Evolutionary conservation across 2,329 filamentous ascomycete species (phyloP).

Genomic region (Neonectria punicea): DNA sequence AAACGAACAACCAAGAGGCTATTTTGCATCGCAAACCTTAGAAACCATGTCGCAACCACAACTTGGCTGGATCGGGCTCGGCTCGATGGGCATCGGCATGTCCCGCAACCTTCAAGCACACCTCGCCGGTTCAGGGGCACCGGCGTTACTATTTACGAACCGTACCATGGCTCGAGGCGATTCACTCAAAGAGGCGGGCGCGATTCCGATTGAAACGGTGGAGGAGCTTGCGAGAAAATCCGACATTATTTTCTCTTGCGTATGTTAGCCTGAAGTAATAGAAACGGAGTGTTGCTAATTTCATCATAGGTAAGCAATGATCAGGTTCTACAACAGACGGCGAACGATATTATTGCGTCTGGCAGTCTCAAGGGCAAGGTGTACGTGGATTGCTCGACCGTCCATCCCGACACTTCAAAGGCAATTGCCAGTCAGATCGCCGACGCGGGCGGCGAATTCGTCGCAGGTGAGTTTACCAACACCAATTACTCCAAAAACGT

Average conservation of each 20-base stretch:
- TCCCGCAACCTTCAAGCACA: conserved; percentile 54
- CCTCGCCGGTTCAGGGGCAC: conserved; percentile 45
- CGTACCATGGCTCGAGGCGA: conserved; percentile 52
- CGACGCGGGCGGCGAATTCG: conserved; percentile 20
- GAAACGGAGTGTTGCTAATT: neutral
- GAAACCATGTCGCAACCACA: conserved; percentile 14
- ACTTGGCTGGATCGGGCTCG: conserved; percentile 46
- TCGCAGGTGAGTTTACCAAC: conserved; percentile 11
- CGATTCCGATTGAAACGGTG: conserved; percentile 47
- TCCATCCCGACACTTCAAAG: conserved; percentile 41
- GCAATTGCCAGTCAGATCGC: conserved; percentile 44
- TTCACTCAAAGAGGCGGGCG: conserved; percentile 47
- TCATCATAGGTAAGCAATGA: conserved; percentile 14
- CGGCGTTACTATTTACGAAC: conserved; percentile 51
- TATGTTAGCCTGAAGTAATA: conserved; percentile 18
- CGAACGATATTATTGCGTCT: conserved; percentile 12
- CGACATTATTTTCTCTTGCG: conserved; percentile 55
- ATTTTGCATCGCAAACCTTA: neutral
- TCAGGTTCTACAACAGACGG: conserved; percentile 1
- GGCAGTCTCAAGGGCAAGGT: conserved; percentile 27
- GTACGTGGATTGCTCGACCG: conserved; percentile 41
- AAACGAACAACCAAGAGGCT: neutral
- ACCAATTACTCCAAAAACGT: no score
- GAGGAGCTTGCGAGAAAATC: conserved; percentile 49
- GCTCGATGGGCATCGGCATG: conserved; percentile 57